These are phyloP conservation scores for Colletotrichum magnum DNA, from an alignment of 2,329 filamentous ascomycete genomes.

Conservation along the genomic window DNA sequence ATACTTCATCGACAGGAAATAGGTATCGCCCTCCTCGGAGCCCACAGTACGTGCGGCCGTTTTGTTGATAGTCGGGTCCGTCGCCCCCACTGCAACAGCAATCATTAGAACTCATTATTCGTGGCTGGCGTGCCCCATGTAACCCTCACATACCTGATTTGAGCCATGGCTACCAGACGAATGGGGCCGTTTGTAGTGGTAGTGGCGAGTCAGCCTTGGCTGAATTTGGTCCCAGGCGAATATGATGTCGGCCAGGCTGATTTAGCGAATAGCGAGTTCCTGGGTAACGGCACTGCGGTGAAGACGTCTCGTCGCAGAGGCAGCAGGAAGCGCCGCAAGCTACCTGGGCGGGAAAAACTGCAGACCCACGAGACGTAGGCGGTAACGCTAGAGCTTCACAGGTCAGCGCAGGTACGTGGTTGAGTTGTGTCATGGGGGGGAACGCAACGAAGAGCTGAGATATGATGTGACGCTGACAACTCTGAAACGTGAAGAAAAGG, in stretches of 20 bases:
- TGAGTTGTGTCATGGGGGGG: background rate
- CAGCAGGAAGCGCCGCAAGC: conserved; percentile 2
- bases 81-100: conserved; percentile 16
- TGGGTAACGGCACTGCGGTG: background rate
- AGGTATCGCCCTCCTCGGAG: conserved; percentile 79
- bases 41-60: conserved; percentile 79
- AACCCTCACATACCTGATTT: conserved; percentile 46
- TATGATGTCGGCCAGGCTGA: background rate
- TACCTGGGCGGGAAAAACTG: background rate
- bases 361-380: background rate
- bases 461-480: conserved; percentile 17
- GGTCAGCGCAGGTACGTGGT: conserved; percentile 1
- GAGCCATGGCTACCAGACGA: conserved; percentile 50
- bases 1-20: conserved; percentile 83
- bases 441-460: background rate
- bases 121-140: background rate
- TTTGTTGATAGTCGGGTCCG: conserved; percentile 65
- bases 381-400: background rate
- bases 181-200: background rate
- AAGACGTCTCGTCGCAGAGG: background rate
- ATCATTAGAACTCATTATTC: conserved; percentile 3
- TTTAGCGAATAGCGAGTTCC: background rate
- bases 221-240: background rate
- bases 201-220: background rate
- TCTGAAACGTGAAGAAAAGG: conserved; percentile 29